These are phyloP conservation scores for Condylostoma magnum DNA, from an alignment of 169 alveolate genomes.

Conservation along the genomic window DNA sequence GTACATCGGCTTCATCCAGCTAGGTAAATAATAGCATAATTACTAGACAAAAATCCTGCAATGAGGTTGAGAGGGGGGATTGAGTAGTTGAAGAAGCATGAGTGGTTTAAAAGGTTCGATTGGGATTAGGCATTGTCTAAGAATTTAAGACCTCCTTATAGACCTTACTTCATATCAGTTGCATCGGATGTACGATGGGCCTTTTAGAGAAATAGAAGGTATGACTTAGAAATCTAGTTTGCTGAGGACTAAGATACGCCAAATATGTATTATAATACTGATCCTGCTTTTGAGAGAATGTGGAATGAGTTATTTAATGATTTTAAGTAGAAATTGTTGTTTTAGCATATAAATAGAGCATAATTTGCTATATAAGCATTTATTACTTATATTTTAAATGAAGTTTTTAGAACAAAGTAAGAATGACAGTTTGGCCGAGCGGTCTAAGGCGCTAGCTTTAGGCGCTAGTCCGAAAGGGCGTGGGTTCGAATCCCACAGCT, in stretches of 20 bases:
- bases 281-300: too few species aligned
- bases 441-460: conserved; percentile 99
- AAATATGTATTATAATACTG: too few species aligned
- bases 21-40: not conserved
- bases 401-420: not conserved
- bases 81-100: conserved; percentile 39
- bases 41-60: conserved; percentile 11
- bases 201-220: too few species aligned
- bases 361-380: too few species aligned
- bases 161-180: too few species aligned
- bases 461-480: conserved; percentile 99
- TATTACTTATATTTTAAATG: too few species aligned
- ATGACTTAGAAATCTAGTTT: too few species aligned
- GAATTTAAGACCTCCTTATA: not conserved
- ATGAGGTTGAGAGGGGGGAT: conserved; percentile 22
- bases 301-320: too few species aligned
- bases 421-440: conserved; percentile 94
- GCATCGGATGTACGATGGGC: too few species aligned
- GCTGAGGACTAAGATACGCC: too few species aligned
- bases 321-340: too few species aligned
- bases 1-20: not conserved
- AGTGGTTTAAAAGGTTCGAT: conserved; percentile 48
- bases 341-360: too few species aligned
- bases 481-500: conserved; percentile 99
- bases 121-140: conserved; percentile 44